Evolutionary conservation across 2,329 filamentous ascomycete species (phyloP), one percentile per base, ranked within the genome.

Genomic region (Colletotrichum cuscutae): DNA sequence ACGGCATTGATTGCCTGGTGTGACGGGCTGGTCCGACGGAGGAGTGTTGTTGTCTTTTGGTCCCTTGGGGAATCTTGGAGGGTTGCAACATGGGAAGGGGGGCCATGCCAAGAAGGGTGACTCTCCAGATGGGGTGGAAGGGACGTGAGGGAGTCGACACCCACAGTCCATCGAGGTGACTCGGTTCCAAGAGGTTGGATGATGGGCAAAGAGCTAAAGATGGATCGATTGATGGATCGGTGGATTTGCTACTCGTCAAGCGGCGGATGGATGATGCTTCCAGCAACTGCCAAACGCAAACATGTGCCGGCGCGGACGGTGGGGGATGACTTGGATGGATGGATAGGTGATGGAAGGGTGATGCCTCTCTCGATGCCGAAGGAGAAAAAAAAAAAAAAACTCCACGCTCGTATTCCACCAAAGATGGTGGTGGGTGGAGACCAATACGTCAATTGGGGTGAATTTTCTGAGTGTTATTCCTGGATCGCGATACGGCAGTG

Each of bases 351-450:
- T 64, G 53, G 30, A 49, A 49, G 42, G 42, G 42, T 49, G 42
- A 49, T 49, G 42, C 42, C 42, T 49, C 42, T 49, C 62, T 59
- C 35, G 53, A 65, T 26, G 22, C 32, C 35, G 24, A 24, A 65
- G 35, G 26, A 37, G 13, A 32, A 56, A 46, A 35, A 26, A 46
- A 32, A 32, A 42, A 63, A 2, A 52, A 53, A 24, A 60, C 53
- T 70, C 65, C 54, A 57, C 22, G 70, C 70, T 72, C 70, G 70
- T 72, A 70, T 72, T 72, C 54, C 66, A 65, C 60, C 46, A 7
- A 24, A 46, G 24, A 70, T 28, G 59, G 64, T 35, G 70, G 59
- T 61, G 19, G 46, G 37, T 42, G 37, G 37, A 42, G 26, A 32
- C 42, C 8, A 46, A 65, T 37, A 28, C n/a, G 53, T 57, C 30